These are phyloP conservation scores for Sextonia rubra DNA, from an alignment of 164 flowering plant genomes.

Conservation along the genomic window DNA sequence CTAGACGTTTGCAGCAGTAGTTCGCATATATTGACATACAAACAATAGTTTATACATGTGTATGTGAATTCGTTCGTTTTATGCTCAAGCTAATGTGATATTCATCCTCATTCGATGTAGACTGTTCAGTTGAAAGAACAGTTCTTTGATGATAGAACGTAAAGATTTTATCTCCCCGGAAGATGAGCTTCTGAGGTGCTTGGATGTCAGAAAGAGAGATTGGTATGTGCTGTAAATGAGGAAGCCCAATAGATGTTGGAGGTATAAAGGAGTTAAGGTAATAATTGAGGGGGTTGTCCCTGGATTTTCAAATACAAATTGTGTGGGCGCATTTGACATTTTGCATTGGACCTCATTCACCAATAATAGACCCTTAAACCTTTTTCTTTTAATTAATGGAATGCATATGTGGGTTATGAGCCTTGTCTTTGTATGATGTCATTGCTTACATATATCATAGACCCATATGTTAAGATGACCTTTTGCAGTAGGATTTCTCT, in stretches of 20 bases:
- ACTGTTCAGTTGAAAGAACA: no score
- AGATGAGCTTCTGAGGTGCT: neutral
- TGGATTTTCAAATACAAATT: neutral
- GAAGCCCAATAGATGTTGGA: neutral
- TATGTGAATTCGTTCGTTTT: no score
- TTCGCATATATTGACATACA: no score
- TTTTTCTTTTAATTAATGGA: neutral
- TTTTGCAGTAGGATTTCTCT: neutral
- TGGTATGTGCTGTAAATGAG: neutral
- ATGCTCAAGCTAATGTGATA: no score
- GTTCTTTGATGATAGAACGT: no score
- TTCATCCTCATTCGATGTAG: no score
- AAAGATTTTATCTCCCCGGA: neutral
- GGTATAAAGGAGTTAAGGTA: neutral
- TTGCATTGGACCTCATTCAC: conserved; percentile 2
- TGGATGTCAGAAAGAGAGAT: neutral
- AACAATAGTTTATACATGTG: no score
- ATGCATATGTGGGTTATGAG: neutral
- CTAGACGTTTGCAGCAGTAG: no score
- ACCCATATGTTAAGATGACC: neutral
- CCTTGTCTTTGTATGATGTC: conserved; percentile 1
- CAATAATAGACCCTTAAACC: neutral
- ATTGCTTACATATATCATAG: conserved; percentile 10
- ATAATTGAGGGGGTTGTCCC: neutral
- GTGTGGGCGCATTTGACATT: neutral